Conservation (phyloP, 805 yeast species). For the Priceomyces medius region DNA sequence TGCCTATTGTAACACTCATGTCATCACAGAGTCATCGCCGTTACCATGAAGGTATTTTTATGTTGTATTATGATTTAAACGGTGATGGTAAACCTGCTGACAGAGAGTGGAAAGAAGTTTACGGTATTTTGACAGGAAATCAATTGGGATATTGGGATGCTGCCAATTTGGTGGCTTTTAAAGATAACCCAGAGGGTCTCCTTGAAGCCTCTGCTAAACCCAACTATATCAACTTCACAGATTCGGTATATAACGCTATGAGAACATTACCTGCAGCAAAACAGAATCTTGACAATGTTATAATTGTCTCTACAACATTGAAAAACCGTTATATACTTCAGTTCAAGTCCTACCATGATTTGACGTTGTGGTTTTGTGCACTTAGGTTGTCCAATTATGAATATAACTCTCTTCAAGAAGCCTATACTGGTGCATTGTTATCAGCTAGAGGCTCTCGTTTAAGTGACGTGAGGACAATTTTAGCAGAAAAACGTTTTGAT, state of each 20-base stretch:
- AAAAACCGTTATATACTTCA: slow-evolving; percentile 86
- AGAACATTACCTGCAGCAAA: slow-evolving; percentile 63
- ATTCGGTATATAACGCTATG: slow-evolving; percentile 78
- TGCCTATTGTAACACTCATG: slow-evolving; percentile 71
- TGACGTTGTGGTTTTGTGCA: slow-evolving; percentile 78
- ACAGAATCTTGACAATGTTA: slow-evolving; percentile 65
- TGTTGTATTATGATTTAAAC: slow-evolving; percentile 69
- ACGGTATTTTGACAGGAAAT: slow-evolving; percentile 86
- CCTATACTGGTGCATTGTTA: slow-evolving; percentile 91
- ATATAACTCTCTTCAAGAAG: slow-evolving; percentile 82
- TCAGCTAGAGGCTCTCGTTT: slow-evolving; percentile 88
- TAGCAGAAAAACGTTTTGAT: slow-evolving; percentile 79
- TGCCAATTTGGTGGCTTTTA: slow-evolving; percentile 54
- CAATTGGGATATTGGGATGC: slow-evolving; percentile 94
- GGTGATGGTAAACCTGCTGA: slow-evolving; percentile 86
- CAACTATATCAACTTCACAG: slow-evolving; percentile 85
- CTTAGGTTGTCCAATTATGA: slow-evolving; percentile 80
- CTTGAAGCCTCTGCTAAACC: slow-evolving; percentile 70
- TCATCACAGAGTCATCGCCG: slow-evolving; percentile 75
- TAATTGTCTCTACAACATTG: slow-evolving; percentile 89
- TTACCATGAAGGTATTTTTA: slow-evolving; percentile 72
- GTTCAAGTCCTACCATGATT: slow-evolving; percentile 62
- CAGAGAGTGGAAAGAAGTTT: slow-evolving; percentile 88
- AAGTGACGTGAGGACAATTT: slow-evolving; percentile 80
- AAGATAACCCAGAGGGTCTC: slow-evolving; percentile 52